These are phyloP conservation scores for Dioszegia crocea DNA, from an alignment of 768 basidiomycete species.

Conservation along the genomic window DNA sequence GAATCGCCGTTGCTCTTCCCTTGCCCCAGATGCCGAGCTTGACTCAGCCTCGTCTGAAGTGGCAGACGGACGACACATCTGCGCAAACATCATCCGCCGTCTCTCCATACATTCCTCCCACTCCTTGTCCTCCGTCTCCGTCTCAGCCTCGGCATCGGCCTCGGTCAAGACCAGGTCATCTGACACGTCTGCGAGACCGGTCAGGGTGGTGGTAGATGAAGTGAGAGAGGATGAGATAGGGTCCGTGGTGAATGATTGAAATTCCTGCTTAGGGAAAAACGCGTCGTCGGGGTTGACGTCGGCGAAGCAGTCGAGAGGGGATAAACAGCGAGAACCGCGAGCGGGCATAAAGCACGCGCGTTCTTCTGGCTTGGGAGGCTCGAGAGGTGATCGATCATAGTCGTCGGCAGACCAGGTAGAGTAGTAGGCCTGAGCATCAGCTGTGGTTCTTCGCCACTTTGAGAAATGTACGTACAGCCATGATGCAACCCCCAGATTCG, in stretches of 20 bases:
- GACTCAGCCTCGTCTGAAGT: neutral
- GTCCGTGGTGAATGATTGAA: neutral
- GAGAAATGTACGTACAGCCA: conserved; percentile 25
- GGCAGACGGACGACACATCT: conserved; percentile 19
- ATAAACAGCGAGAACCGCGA: conserved; percentile 56
- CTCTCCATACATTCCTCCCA: conserved; percentile 47
- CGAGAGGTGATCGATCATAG: conserved; percentile 77
- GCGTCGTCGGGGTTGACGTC: conserved; percentile 10
- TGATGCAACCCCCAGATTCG: conserved; percentile 25
- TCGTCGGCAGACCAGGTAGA: conserved; percentile 53
- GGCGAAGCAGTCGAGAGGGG: conserved; percentile 16
- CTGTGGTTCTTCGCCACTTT: no score
- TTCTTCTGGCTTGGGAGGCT: conserved; percentile 53
- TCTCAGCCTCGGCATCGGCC: conserved; percentile 1
- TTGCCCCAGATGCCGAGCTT: no score
- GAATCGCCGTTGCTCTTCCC: conserved; percentile 26
- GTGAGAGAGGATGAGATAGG: neutral
- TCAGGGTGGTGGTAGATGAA: no score
- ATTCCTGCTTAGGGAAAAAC: conserved; percentile 5
- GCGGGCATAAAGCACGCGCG: conserved; percentile 73
- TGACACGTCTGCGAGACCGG: conserved; percentile 4
- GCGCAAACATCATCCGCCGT: conserved; percentile 44
- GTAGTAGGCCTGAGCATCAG: conserved; percentile 44
- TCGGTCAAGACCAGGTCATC: conserved; percentile 17
- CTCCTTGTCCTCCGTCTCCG: conserved; percentile 22